Evolutionary conservation across 2,329 filamentous ascomycete species (phyloP).

Genomic region (Phaeosphaeriaceae sp.): DNA sequence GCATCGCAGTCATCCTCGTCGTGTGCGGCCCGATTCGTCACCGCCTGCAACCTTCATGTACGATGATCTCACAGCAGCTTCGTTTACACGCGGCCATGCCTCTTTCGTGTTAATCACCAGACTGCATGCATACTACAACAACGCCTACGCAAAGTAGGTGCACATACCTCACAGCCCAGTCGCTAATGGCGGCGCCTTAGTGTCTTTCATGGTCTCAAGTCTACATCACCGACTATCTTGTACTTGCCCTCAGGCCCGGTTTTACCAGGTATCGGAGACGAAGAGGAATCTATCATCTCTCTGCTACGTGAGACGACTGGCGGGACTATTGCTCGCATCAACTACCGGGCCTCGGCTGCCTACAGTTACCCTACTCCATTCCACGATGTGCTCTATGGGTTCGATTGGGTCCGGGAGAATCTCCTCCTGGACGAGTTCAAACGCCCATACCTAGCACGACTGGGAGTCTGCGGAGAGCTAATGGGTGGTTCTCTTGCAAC

Average conservation of each 20-base stretch:
- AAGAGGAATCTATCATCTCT: slow-evolving; percentile 42
- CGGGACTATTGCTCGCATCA: slow-evolving; percentile 53
- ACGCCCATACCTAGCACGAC: slow-evolving; percentile 32
- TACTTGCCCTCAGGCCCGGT: slow-evolving; percentile 55
- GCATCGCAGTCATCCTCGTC: not conserved
- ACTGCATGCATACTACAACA: not conserved
- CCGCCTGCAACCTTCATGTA: slow-evolving; percentile 6
- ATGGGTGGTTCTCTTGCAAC: slow-evolving; percentile 57
- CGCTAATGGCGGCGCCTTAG: slow-evolving; percentile 28
- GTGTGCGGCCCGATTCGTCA: not conserved
- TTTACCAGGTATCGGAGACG: slow-evolving; percentile 24
- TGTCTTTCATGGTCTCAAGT: slow-evolving; percentile 40
- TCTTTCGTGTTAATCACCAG: not conserved
- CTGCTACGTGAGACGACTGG: slow-evolving; percentile 46
- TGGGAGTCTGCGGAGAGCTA: slow-evolving; percentile 58
- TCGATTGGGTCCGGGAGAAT: slow-evolving; percentile 56
- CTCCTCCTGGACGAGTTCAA: slow-evolving; percentile 32
- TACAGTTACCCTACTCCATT: slow-evolving; percentile 54
- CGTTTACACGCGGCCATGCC: not conserved
- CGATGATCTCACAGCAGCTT: slow-evolving; percentile 20
- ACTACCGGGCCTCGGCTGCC: slow-evolving; percentile 51
- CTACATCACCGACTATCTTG: slow-evolving; percentile 45
- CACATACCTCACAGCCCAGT: not conserved
- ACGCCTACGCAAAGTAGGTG: not conserved
- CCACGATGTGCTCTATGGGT: slow-evolving; percentile 56